Evolutionary conservation across 495 filamentous ascomycete genomes (phyloP).

Genomic region (Cladorrhinum samala): DNA sequence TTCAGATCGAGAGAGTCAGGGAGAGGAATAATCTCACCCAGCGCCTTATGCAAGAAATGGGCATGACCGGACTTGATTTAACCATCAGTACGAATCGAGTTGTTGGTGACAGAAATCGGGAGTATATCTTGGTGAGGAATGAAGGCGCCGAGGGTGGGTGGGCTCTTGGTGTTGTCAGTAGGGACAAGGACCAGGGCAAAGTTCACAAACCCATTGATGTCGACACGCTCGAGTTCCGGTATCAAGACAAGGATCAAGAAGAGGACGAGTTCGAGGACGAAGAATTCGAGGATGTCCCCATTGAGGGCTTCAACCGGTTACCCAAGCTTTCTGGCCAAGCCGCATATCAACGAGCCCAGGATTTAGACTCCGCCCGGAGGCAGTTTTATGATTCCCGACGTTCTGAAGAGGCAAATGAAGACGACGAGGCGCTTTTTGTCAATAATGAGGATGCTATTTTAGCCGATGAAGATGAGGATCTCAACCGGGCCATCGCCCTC

Average conservation of each 20-base stretch:
- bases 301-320: constrained; percentile 85
- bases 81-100: constrained; percentile 63
- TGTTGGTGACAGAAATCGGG: constrained; percentile 81
- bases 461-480: constrained; percentile 67
- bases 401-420: constrained; percentile 8
- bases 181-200: constrained; percentile 65
- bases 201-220: constrained; percentile 84
- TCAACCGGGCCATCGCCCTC: constrained; percentile 75
- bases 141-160: constrained; percentile 93
- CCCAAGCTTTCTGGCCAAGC: constrained; percentile 48
- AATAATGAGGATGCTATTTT: constrained; percentile 34
- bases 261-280: constrained; percentile 66
- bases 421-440: constrained; percentile 63
- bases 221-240: constrained; percentile 60
- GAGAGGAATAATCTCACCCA: constrained; percentile 95
- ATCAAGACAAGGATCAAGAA: constrained; percentile 49
- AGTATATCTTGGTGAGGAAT: constrained; percentile 95
- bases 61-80: constrained; percentile 71
- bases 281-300: constrained; percentile 90
- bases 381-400: neutral
- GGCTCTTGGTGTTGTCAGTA: constrained; percentile 88
- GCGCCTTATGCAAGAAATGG: constrained; percentile 87
- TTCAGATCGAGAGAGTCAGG: constrained; percentile 89
- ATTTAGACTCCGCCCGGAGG: neutral
- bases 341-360: constrained; percentile 16